A percentile compares a stretch with the other conserved stretches of the same genome.
Evolutionary conservation across 495 filamentous ascomycete species (phyloP).

Genomic region (Podospora pseudocomata): DNA sequence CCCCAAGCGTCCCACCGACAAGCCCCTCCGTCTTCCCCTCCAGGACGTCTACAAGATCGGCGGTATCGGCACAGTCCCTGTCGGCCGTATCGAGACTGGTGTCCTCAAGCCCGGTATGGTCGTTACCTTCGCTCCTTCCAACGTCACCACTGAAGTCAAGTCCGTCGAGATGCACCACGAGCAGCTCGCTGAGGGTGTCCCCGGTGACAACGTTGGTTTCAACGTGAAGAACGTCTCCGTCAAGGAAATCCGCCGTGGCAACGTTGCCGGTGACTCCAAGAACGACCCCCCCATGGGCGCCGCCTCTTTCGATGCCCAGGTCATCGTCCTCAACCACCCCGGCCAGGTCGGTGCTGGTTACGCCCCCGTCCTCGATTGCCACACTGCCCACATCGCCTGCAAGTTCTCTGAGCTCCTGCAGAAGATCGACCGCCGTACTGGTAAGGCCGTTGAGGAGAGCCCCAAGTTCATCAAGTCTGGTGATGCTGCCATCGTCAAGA

Average conservation of each 20-base stretch:
- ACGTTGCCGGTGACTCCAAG: slow-evolving; percentile 99
- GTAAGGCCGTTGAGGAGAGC: slow-evolving; percentile 83
- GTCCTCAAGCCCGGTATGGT: slow-evolving; percentile 96
- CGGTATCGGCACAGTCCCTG: slow-evolving; percentile 98
- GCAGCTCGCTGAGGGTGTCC: slow-evolving; percentile 92
- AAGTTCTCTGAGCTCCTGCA: slow-evolving; percentile 97
- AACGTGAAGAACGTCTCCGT: slow-evolving; percentile 99
- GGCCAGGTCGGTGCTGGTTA: slow-evolving; percentile 99
- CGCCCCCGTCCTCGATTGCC: slow-evolving; percentile 97
- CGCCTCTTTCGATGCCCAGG: slow-evolving; percentile 97
- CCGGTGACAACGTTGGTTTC: slow-evolving; percentile 99
- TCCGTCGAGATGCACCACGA: slow-evolving; percentile 99
- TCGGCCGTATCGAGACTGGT: slow-evolving; percentile 99
- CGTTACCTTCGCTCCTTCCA: slow-evolving; percentile 91
- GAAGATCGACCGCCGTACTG: slow-evolving; percentile 99
- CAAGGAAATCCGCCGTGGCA: slow-evolving; percentile 99
- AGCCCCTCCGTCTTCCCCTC: slow-evolving; percentile 98
- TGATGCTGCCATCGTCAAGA: slow-evolving; percentile 99
- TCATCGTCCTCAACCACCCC: slow-evolving; percentile 99
- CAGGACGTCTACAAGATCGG: slow-evolving; percentile 99
- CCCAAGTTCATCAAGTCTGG: slow-evolving; percentile 99
- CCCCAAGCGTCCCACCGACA: slow-evolving; percentile 88
- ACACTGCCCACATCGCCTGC: slow-evolving; percentile 99
- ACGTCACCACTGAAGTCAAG: slow-evolving; percentile 99
- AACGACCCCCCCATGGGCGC: slow-evolving; percentile 89